Percentiles rank a stretch among this genome's conserved stretches.
These are phyloP conservation scores for Leucocoprinus sp. DNA, from an alignment of 768 basidiomycete species.

Conservation along the genomic window DNA sequence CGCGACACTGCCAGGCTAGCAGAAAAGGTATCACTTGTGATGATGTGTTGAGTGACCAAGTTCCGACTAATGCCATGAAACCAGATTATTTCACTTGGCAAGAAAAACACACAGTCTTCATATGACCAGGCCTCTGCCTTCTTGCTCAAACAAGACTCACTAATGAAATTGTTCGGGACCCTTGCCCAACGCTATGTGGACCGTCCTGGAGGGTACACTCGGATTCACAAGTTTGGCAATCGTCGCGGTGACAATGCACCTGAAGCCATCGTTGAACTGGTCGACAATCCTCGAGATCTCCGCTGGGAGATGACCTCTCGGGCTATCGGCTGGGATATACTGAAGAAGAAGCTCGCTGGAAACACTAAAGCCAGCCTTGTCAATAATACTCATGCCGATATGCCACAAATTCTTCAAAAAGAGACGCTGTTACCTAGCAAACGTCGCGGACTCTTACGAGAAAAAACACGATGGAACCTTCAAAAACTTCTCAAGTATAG, in stretches of 20 bases:
- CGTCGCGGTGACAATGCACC: slow-evolving; percentile 91
- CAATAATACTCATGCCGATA: slow-evolving; percentile 39
- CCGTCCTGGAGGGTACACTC: slow-evolving; percentile 91
- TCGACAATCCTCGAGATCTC: slow-evolving; percentile 87
- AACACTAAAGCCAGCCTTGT: slow-evolving; percentile 39
- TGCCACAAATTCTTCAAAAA: slow-evolving; percentile 36
- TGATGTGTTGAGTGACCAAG: background rate
- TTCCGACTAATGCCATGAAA: background rate
- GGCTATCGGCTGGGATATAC: slow-evolving; percentile 77
- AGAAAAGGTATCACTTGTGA: slow-evolving; percentile 66
- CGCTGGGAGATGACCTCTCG: slow-evolving; percentile 85
- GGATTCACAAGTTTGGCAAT: slow-evolving; percentile 87
- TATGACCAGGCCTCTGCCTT: slow-evolving; percentile 69
- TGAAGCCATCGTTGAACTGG: slow-evolving; percentile 85
- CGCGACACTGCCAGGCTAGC: slow-evolving; percentile 86
- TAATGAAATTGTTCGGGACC: slow-evolving; percentile 78
- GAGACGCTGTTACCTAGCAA: slow-evolving; percentile 35
- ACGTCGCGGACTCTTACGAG: slow-evolving; percentile 39
- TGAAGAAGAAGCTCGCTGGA: slow-evolving; percentile 44
- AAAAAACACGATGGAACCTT: slow-evolving; percentile 66
- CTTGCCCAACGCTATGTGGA: slow-evolving; percentile 74
- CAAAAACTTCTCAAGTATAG: slow-evolving; percentile 65
- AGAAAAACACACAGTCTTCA: slow-evolving; percentile 69
- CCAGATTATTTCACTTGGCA: slow-evolving; percentile 88
- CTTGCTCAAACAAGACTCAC: slow-evolving; percentile 59